Base-by-base conservation (phyloP, 176 grass and related monocot genomes). In the Oropetium thomaeum region DNA sequence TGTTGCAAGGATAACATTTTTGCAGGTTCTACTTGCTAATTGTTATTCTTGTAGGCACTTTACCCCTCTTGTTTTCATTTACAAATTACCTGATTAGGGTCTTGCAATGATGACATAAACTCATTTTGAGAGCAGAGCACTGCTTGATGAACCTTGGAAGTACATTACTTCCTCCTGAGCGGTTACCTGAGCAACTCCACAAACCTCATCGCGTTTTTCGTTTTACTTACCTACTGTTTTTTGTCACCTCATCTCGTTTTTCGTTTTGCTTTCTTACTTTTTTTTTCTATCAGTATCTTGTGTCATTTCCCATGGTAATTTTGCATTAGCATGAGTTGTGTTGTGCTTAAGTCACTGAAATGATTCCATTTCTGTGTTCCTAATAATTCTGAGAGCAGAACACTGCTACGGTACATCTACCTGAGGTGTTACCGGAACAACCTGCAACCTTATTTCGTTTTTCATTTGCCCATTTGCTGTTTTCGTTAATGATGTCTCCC, bases 151-250 rank as follows among this genome's bases (percentile, higher is more conserved):
- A 20, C 57, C 70, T 62, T 59, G 71, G 82, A 77, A 89, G 81
- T 89, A 32, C 5, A 65, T 34, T 11, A 69, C 82, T 81, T 94
- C 71, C 74, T 88, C 92, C 88, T 94, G 88, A 90, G 88, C 82
- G 81, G 88, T 90, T 90, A 90, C 78, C 91, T 90, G 91, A 94
- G 87, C 91, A 88, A 88, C 73, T 5, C 10, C 19, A 8, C 17
- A 57, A 57, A 38, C 7, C 17, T 19, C 30, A 7, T 41, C 0
- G 30, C 0, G 4, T 5, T 6, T 79, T 35, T 7, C 58, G 5
- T 58, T 58, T 15, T 14, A 5, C 25, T 0, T 4, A 7, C 29
- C 19, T 31, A 14, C 28, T 60, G 13, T 60, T 29, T 32, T 32
- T 62, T 2, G 2, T 33, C 15, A 2, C 8, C 17, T 19, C 30